Base-by-base conservation (phyloP, 169 alveolate genomes). In the Plasmodium malariae region DNA sequence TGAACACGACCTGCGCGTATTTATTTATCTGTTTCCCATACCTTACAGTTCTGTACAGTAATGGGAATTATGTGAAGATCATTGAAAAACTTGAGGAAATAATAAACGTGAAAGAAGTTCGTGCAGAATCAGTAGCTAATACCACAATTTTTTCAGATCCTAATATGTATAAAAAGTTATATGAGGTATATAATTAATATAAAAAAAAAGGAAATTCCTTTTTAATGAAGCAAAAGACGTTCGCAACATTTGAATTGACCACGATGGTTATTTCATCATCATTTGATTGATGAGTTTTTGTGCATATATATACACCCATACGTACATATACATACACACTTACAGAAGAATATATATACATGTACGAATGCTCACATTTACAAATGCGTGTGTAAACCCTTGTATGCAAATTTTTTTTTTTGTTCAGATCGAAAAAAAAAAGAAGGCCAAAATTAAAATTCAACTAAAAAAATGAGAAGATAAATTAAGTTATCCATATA, bases 111-210 rank as follows among this genome's bases (percentile, higher is more conserved):
- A 28, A 83, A 11, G 91, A 67, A 83, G n/a, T 67, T 57, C 12
- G 21, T 40, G 12, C 45, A 12, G 85, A 83, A 17, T 19, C 80
- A 21, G 54, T 24, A 34, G 40, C 67, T 54, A 69, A 48, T 30
- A 83, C 91, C 3, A 48, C 73, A 26, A 83, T 83, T 36, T 83
- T 83, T 60, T 65, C 91, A 17, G 72, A 83, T 45, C 91, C 91
- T 30, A 12, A 48, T 11, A 14, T 7, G 6, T 83, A 83, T 57
- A 83, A 83, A 62, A 65, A 83, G 28, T 48, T 65, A 26, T 83
- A 83, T 37, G 71, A 83, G 70, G 91, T 83, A 51, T n/a, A n/a
- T n/a, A n/a, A n/a, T n/a, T n/a, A n/a, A n/a, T n/a, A n/a, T n/a
- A n/a, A n/a, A n/a, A n/a, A n/a, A n/a, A n/a, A n/a, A n/a, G n/a